A percentile compares a stretch with the other conserved stretches of the same genome.
Conservation (phyloP, 2,329 filamentous ascomycete genomes). For the Tolypocladium inflatum region DNA sequence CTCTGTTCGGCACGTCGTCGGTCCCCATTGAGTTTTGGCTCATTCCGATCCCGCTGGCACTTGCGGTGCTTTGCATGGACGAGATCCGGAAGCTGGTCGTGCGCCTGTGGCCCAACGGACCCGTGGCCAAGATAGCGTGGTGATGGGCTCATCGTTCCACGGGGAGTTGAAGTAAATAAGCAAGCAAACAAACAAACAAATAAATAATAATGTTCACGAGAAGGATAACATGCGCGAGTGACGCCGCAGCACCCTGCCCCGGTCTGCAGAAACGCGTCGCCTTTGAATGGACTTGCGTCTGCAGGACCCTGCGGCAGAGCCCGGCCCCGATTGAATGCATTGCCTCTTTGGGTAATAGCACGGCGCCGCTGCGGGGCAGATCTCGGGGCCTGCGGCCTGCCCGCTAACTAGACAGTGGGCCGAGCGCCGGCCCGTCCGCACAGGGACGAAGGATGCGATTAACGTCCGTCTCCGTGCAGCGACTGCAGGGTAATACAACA, state of each 20-base stretch:
- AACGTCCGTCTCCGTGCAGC: no score
- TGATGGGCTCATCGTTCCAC: conserved; percentile 10
- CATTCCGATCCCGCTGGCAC: conserved; percentile 37
- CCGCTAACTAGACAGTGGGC: no score
- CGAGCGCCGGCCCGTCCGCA: neutral
- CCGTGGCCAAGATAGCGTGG: conserved; percentile 39
- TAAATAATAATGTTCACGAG: neutral
- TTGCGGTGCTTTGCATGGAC: conserved; percentile 41
- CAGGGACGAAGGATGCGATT: neutral
- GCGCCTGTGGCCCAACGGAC: conserved; percentile 31
- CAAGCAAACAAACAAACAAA: neutral
- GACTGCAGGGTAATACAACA: no score
- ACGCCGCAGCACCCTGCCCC: neutral
- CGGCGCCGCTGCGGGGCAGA: neutral
- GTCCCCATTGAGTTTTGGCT: conserved; percentile 44
- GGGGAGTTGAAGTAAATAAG: neutral
- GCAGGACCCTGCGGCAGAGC: neutral
- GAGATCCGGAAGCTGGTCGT: conserved; percentile 42
- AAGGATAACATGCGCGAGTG: neutral
- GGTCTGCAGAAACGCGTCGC: neutral
- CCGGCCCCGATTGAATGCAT: neutral
- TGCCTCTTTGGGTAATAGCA: no score
- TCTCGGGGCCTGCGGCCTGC: no score
- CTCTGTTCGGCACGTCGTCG: conserved; percentile 35
- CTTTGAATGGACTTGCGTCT: no score